Evolutionary conservation across 208 protist species (phyloP).

Genomic region (Crithidia acanthocephali): DNA sequence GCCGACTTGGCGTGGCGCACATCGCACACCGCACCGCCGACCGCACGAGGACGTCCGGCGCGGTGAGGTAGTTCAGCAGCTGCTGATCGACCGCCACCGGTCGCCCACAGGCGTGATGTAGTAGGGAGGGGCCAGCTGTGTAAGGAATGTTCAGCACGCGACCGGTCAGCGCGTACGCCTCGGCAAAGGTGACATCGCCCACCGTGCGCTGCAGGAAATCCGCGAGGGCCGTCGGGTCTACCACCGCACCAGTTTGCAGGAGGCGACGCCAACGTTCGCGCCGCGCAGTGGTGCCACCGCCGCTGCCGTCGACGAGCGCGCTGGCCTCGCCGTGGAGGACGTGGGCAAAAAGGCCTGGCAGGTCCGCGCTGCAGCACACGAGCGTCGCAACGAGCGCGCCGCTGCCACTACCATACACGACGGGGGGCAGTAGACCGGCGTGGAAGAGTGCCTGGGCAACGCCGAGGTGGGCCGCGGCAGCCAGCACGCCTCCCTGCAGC

Average conservation of each 20-base stretch:
- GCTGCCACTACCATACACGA: conserved; percentile 68
- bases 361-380: conserved; percentile 57
- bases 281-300: not conserved
- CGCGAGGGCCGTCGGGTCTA: conserved; percentile 57
- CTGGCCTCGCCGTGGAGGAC: not conserved
- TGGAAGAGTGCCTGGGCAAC: conserved; percentile 72
- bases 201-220: conserved; percentile 56
- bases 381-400: conserved; percentile 72
- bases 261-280: conserved; percentile 35
- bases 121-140: conserved; percentile 15
- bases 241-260: conserved; percentile 46
- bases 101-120: conserved; percentile 10
- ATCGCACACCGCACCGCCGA: conserved; percentile 51
- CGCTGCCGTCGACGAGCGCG: conserved; percentile 8
- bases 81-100: conserved; percentile 17
- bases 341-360: conserved; percentile 16
- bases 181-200: conserved; percentile 83
- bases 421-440: conserved; percentile 52
- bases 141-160: conserved; percentile 84
- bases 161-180: conserved; percentile 78
- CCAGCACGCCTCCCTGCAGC: conserved; percentile 58
- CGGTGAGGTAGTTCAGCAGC: conserved; percentile 81
- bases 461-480: conserved; percentile 70
- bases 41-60: conserved; percentile 73
- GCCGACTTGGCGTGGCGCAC: not conserved